Evolutionary conservation across 2,329 filamentous ascomycete genomes (phyloP).

Genomic region (Cladosporium austrohemisphaericum): DNA sequence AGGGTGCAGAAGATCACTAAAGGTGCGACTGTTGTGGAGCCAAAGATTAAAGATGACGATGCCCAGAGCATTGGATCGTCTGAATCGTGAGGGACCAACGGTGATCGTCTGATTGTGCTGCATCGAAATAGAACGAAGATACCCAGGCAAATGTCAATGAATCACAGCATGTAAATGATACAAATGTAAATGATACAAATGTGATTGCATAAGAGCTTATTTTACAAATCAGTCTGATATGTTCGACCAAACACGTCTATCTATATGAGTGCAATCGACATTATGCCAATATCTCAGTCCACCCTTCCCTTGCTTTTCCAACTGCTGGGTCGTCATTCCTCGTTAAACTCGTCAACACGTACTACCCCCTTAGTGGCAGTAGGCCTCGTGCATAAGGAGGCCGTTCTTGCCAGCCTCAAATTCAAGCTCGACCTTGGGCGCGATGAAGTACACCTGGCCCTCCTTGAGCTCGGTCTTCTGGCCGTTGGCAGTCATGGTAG

Average conservation of each 20-base stretch:
- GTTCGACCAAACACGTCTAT: too few species aligned
- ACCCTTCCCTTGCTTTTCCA: not conserved
- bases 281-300: too few species aligned
- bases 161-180: too few species aligned
- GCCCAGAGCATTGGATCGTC: too few species aligned
- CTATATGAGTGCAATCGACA: too few species aligned
- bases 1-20: slow-evolving; percentile 4
- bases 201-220: too few species aligned
- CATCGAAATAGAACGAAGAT: not conserved
- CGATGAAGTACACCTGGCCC: slow-evolving; percentile 66
- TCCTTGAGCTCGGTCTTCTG: slow-evolving; percentile 54
- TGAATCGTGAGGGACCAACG: too few species aligned
- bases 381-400: slow-evolving; percentile 49
- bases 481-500: slow-evolving; percentile 53
- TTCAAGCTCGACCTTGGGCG: slow-evolving; percentile 51
- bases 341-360: not conserved
- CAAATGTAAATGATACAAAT: too few species aligned
- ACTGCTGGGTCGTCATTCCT: slow-evolving; percentile 7
- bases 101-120: not conserved
- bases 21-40: not conserved
- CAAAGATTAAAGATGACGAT: not conserved
- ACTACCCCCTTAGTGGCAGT: slow-evolving; percentile 35
- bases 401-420: slow-evolving; percentile 36
- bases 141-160: not conserved
- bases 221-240: too few species aligned